phyloP scores from a whole-genome alignment of 257 asterid genomes.

The Coffea canephora region DNA sequence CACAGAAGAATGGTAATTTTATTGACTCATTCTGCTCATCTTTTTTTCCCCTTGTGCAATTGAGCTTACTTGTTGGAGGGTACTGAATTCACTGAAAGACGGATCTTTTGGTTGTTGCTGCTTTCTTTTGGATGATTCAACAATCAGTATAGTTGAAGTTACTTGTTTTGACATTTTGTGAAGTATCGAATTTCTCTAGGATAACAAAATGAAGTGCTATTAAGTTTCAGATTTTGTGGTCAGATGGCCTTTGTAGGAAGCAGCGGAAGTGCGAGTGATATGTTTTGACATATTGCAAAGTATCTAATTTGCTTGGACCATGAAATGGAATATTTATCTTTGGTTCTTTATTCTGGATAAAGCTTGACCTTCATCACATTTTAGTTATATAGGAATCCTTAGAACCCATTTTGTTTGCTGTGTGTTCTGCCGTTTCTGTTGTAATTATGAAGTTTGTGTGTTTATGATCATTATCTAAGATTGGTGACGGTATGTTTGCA shows the following conservation, averaged over 20 bases:
- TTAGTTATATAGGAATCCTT: neutral
- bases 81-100: neutral
- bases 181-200: no score
- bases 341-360: neutral
- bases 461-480: neutral
- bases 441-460: neutral
- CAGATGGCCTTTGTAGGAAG: neutral
- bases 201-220: no score
- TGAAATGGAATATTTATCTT: neutral
- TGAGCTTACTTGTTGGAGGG: neutral
- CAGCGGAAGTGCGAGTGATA: no score
- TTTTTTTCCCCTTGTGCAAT: neutral
- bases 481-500: neutral
- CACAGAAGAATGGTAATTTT: neutral
- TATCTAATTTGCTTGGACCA: neutral
- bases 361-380: neutral
- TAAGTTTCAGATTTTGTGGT: no score
- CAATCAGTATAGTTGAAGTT: neutral
- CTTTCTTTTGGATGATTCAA: neutral
- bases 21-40: neutral
- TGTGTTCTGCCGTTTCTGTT: neutral
- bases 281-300: neutral
- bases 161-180: no score
- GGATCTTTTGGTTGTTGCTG: neutral
- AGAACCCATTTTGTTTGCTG: neutral